Base-by-base conservation (phyloP, 768 basidiomycete species). In the Calocera viscosa region DNA sequence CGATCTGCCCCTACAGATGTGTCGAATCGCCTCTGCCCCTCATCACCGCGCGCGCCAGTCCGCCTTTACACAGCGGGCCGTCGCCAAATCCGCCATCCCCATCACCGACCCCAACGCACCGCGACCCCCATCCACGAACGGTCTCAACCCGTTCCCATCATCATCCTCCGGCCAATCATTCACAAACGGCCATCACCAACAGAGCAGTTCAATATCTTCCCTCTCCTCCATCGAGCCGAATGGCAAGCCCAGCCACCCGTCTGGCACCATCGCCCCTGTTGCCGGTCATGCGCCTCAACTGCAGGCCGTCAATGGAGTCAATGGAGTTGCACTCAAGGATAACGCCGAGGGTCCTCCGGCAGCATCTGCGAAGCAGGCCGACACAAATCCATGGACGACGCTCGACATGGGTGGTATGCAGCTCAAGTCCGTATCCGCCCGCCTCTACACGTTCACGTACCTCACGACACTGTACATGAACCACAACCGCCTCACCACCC, bases 21-120 rank as follows among this genome's bases (percentile, higher is more conserved):
- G 89, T 69, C 87, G 95, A 72, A 84, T 86, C 35, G 87, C 91
- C 28, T 86, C 89, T 67, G 88, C 90, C 1, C 91, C 93, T 0
- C 94, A 97, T 75, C 94, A 96, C 74, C 87, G 95, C 65, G 96
- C 96, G 14, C 84, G 94, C 63, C 89, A 92, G n/a, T 94, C 89
- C 68, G 94, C 94, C 64, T 88, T 97, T 83, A 91, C 93, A 38
- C 89, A 91, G 22, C 85, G 96, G 60, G 89, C 88, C 17, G 83
- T 89, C 68, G 80, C 90, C 43, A 94, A 92, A 77, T 84, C 90
- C 33, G 90, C 91, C 41, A 90, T 96, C 68, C 85, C 91, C 49
- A 97, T 95, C 75, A 88, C 90, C 67, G 91, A 97, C 76, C 94
- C 94, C 22, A 94, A 92, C 68, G 73, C 73, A 67, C 75, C 72